Conservation (phyloP, 176 grass and related monocot species). For the Bothriochloa decipiens region DNA sequence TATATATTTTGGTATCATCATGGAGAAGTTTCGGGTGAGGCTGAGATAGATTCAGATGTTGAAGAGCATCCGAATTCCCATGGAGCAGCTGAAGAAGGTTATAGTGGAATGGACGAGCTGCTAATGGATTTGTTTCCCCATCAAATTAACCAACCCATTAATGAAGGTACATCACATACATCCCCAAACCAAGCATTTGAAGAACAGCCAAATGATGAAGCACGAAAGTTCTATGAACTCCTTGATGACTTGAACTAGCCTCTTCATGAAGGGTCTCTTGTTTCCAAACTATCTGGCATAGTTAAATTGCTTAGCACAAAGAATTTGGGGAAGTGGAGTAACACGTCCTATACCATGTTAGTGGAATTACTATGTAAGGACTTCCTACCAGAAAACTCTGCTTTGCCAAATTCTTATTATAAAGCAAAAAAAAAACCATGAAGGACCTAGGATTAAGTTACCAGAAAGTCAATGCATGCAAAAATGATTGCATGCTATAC, state of each 20-base stretch:
- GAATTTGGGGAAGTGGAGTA: background rate
- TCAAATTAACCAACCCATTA: background rate
- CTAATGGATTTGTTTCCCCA: slow-evolving; percentile 25
- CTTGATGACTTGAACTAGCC: background rate
- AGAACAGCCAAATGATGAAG: slow-evolving; percentile 20
- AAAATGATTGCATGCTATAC: background rate
- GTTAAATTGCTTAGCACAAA: background rate
- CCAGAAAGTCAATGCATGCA: background rate
- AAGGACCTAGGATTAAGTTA: background rate
- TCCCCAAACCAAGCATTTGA: background rate
- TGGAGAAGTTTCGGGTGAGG: background rate
- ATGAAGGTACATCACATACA: background rate
- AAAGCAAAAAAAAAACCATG: background rate
- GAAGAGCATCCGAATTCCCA: background rate
- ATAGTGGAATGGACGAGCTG: background rate
- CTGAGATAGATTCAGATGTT: background rate
- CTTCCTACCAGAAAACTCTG: background rate
- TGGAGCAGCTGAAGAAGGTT: background rate
- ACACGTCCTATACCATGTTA: background rate
- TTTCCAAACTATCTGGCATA: background rate
- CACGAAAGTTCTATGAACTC: slow-evolving; percentile 3
- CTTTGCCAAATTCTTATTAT: slow-evolving; percentile 7
- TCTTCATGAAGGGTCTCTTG: slow-evolving; percentile 4
- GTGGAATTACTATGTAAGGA: slow-evolving; percentile 3
- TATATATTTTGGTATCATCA: slow-evolving; percentile 39